Percentiles rank a stretch among this genome's conserved stretches.
Conservation (phyloP, 2,329 filamentous ascomycete genomes). For the Fusarium albidum region DNA sequence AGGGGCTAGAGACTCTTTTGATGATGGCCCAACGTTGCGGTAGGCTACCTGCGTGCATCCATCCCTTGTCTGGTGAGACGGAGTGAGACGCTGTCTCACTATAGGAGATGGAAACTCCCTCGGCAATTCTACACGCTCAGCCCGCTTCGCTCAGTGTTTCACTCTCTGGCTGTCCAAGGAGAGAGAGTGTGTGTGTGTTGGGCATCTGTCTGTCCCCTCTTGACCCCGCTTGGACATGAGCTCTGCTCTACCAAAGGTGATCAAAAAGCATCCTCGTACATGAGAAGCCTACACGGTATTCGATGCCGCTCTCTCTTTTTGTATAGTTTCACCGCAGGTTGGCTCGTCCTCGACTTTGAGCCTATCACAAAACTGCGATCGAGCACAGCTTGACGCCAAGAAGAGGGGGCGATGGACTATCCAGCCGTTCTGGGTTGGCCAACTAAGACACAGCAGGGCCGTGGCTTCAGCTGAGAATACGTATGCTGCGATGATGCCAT, state of each 20-base stretch:
- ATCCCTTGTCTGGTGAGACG: not conserved
- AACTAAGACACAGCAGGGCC: conserved; percentile 27
- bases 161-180: too few relatives aligned
- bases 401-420: conserved; percentile 20
- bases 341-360: conserved; percentile 3
- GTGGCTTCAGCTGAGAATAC: conserved; percentile 25
- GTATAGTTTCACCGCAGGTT: conserved; percentile 31
- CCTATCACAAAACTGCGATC: conserved; percentile 25
- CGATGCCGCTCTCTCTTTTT: conserved; percentile 2
- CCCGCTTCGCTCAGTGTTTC: too few relatives aligned
- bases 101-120: not conserved
- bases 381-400: conserved; percentile 24
- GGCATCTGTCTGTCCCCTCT: not conserved
- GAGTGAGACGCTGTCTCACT: conserved; percentile 17
- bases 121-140: conserved; percentile 1
- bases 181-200: conserved; percentile 1
- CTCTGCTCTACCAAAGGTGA: conserved; percentile 7
- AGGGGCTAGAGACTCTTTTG: too few relatives aligned
- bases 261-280: not conserved
- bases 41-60: too few relatives aligned
- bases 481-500: not conserved
- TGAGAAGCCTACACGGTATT: conserved; percentile 8
- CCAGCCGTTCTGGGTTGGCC: conserved; percentile 20
- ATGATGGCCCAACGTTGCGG: too few relatives aligned
- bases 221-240: not conserved